A percentile compares a stretch with the other conserved stretches of the same genome.
Evolutionary conservation across 169 alveolate species (phyloP).

Genomic region (Plasmodium fragile): DNA sequence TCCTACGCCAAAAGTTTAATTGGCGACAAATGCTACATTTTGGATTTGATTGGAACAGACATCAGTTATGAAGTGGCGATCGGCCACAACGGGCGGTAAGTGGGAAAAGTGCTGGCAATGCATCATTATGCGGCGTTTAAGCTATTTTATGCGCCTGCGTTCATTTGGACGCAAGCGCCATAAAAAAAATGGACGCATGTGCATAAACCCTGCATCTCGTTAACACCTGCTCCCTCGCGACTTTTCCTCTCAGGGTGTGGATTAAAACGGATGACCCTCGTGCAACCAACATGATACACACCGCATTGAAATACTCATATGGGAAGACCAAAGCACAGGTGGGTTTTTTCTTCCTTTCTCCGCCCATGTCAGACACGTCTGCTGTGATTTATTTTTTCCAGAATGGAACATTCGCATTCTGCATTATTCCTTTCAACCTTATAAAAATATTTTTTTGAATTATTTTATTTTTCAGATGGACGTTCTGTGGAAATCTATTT

Average conservation of each 20-base stretch:
- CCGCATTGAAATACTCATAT: slow-evolving; percentile 42
- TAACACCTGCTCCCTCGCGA: background rate
- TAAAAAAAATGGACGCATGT: background rate
- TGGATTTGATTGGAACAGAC: slow-evolving; percentile 77
- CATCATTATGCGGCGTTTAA: background rate
- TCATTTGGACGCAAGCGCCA: background rate
- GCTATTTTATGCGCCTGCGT: background rate
- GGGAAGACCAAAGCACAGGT: slow-evolving; percentile 73
- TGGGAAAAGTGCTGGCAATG: background rate
- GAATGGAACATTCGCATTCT: background rate
- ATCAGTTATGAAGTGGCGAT: slow-evolving; percentile 82
- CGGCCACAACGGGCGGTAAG: slow-evolving; percentile 85
- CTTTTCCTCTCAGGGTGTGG: slow-evolving; percentile 63
- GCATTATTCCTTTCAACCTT: background rate
- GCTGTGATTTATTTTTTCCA: background rate
- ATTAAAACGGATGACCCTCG: slow-evolving; percentile 65
- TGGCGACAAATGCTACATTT: slow-evolving; percentile 78
- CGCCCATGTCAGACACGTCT: background rate
- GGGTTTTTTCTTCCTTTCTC: background rate
- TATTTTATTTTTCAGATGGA: slow-evolving; percentile 40
- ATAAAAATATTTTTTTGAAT: slow-evolving; percentile 7
- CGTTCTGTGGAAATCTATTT: slow-evolving; percentile 74
- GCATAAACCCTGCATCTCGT: background rate
- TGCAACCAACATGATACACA: slow-evolving; percentile 49
- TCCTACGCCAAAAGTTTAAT: slow-evolving; percentile 57